A percentile compares a stretch with the other conserved stretches of the same genome.
phyloP scores from a whole-genome alignment of 495 filamentous ascomycete species.

The Neurospora hispaniola region DNA sequence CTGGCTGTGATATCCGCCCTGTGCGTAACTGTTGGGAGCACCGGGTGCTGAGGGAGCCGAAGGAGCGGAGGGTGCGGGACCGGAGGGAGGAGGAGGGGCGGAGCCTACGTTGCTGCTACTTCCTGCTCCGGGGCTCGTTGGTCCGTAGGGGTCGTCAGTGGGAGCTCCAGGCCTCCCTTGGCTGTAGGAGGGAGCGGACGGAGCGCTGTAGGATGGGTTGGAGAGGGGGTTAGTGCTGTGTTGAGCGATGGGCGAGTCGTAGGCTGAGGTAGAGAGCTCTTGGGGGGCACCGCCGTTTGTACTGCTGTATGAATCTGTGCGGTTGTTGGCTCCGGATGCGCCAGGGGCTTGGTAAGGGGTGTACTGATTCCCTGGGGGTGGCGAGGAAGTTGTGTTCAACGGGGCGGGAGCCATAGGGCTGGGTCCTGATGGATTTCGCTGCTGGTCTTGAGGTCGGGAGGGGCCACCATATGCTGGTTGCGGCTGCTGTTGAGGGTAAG shows the following conservation, averaged over 20 bases:
- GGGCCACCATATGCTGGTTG: slow-evolving; percentile 31
- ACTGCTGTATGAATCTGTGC: slow-evolving; percentile 43
- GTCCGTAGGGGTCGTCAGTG: slow-evolving; percentile 40
- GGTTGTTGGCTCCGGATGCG: slow-evolving; percentile 24
- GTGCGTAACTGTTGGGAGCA: slow-evolving; percentile 10
- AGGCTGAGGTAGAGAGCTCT: slow-evolving; percentile 74
- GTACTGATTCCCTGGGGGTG: slow-evolving; percentile 30
- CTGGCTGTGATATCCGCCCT: slow-evolving; percentile 4
- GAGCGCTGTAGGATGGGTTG: neutral
- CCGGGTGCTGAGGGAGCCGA: neutral
- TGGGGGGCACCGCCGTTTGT: slow-evolving; percentile 64
- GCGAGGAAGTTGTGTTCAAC: slow-evolving; percentile 34
- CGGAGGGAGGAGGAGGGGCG: slow-evolving; percentile 15
- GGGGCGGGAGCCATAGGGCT: slow-evolving; percentile 26
- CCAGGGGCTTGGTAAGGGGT: slow-evolving; percentile 33
- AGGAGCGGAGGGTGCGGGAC: slow-evolving; percentile 19
- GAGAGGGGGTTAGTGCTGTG: slow-evolving; percentile 30
- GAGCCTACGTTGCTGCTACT: slow-evolving; percentile 7
- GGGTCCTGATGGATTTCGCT: slow-evolving; percentile 29
- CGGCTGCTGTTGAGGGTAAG: slow-evolving; percentile 18
- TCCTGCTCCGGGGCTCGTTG: slow-evolving; percentile 16
- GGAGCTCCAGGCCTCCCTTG: slow-evolving; percentile 45
- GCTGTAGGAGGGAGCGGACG: slow-evolving; percentile 38
- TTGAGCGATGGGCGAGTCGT: slow-evolving; percentile 65
- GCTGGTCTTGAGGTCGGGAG: slow-evolving; percentile 22